Percentiles rank a stretch among this genome's conserved stretches.
These are phyloP conservation scores for Xylaria venustula DNA, from an alignment of 495 filamentous ascomycete species.

Conservation along the genomic window DNA sequence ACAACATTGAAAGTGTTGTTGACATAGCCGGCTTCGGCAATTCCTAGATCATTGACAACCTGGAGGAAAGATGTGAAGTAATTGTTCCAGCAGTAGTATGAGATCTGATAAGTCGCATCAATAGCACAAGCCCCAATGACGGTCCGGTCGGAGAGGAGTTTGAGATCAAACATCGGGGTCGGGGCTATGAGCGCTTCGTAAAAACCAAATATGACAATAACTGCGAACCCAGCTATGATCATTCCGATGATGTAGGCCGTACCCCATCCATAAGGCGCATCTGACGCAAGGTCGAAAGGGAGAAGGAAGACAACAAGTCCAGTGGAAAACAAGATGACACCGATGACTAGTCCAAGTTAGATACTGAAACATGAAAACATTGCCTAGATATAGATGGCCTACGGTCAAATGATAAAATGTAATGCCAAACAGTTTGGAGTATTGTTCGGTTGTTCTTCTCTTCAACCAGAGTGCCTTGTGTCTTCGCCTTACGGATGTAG, in stretches of 20 bases:
- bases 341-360: conserved; percentile 28
- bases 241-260: conserved; percentile 46
- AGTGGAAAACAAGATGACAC: conserved; percentile 51
- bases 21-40: conserved; percentile 49
- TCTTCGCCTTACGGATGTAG: conserved; percentile 51
- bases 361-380: background rate
- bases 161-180: conserved; percentile 54
- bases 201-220: conserved; percentile 54
- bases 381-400: background rate
- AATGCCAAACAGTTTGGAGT: conserved; percentile 11
- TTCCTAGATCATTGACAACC: conserved; percentile 55
- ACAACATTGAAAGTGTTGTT: conserved; percentile 40
- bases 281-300: conserved; percentile 53
- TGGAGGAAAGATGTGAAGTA: conserved; percentile 70
- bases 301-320: conserved; percentile 59
- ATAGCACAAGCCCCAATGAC: conserved; percentile 17
- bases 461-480: conserved; percentile 6
- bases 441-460: conserved; percentile 9
- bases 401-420: background rate
- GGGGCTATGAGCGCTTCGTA: conserved; percentile 61
- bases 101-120: background rate
- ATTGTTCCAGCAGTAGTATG: conserved; percentile 12
- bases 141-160: conserved; percentile 56
- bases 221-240: conserved; percentile 57
- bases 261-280: conserved; percentile 38